Conservation (phyloP, 192 early-diverging fungal genomes). For the Dissophora ornata region DNA sequence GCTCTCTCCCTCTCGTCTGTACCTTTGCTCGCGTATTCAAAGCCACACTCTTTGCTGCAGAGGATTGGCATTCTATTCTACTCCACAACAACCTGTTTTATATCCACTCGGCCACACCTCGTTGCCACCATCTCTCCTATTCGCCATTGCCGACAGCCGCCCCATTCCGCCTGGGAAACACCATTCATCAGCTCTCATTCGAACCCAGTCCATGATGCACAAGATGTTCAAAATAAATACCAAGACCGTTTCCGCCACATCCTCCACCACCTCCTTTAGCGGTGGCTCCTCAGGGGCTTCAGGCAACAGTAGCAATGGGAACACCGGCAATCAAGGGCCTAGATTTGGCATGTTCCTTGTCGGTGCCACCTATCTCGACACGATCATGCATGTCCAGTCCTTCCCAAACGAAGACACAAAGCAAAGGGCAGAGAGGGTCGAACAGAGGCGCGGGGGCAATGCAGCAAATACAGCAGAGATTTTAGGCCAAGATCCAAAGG, state of each 20-base stretch:
- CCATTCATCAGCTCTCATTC: too few relatives aligned
- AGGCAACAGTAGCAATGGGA: neutral
- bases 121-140: neutral
- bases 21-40: neutral
- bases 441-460: slow-evolving; percentile 75
- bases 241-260: slow-evolving; percentile 23
- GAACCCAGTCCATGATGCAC: too few relatives aligned
- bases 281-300: slow-evolving; percentile 10
- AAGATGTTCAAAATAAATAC: slow-evolving; percentile 37
- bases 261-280: slow-evolving; percentile 23
- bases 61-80: too few relatives aligned
- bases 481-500: slow-evolving; percentile 61
- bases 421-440: slow-evolving; percentile 63
- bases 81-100: too few relatives aligned
- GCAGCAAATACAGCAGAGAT: slow-evolving; percentile 67
- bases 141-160: neutral
- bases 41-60: too few relatives aligned
- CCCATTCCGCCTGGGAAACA: too few relatives aligned
- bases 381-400: slow-evolving; percentile 68
- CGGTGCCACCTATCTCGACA: slow-evolving; percentile 71
- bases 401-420: slow-evolving; percentile 74
- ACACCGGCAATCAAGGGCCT: slow-evolving; percentile 8
- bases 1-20: neutral
- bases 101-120: neutral
- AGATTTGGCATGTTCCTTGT: slow-evolving; percentile 54